Conservation (phyloP, 2,329 filamentous ascomycete genomes). For the Ophiostoma sp. region DNA sequence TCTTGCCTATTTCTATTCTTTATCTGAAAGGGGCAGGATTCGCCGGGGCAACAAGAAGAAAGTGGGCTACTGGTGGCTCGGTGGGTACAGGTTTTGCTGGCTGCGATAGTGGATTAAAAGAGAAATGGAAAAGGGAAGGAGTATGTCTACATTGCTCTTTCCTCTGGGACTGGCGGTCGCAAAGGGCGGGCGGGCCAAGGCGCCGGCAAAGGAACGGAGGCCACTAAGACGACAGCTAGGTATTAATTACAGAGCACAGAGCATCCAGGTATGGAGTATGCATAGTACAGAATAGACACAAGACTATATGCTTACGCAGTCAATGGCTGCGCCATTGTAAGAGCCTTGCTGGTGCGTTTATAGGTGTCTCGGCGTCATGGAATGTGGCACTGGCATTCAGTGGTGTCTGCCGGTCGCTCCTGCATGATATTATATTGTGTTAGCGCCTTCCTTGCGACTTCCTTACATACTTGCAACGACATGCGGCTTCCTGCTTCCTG, state of each 20-base stretch:
- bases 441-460: neutral
- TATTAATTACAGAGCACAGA: neutral
- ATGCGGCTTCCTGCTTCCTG: neutral
- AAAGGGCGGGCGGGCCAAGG: constrained; percentile 15
- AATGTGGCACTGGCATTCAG: neutral
- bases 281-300: too few species aligned
- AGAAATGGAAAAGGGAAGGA: neutral
- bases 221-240: neutral
- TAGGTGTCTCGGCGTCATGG: neutral
- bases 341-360: neutral
- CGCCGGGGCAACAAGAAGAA: constrained; percentile 19
- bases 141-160: neutral
- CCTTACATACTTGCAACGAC: neutral
- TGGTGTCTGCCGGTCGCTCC: neutral
- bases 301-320: neutral
- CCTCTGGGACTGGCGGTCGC: neutral
- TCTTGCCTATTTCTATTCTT: constrained; percentile 17
- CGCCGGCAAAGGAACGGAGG: constrained; percentile 17
- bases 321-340: neutral
- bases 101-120: constrained; percentile 20
- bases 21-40: constrained; percentile 22
- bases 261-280: too few species aligned
- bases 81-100: constrained; percentile 17
- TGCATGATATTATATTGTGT: neutral
- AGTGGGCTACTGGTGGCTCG: constrained; percentile 3